Base-by-base conservation (phyloP, 768 basidiomycete genomes). In the Suillus hirtellus region DNA sequence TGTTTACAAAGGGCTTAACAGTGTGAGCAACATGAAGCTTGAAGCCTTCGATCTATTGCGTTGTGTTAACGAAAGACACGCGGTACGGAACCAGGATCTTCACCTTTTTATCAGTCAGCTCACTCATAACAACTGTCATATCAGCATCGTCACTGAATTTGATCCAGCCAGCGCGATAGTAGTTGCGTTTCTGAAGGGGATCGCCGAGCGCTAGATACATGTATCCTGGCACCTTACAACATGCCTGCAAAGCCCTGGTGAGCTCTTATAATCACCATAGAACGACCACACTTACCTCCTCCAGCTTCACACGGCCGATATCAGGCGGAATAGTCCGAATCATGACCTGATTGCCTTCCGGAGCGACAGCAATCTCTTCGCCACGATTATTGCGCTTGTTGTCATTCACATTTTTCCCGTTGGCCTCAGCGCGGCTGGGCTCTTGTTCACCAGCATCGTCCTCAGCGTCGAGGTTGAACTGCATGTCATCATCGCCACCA, bases 251-350 rank as follows among this genome's bases (percentile, higher is more conserved):
- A 67, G 27, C 49, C 44, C 60, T 58, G 64, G 24, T 43, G 3
- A 63, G 40, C 7, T 65, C 21, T 65, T 53, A 19, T 62, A 59
- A 60, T n/a, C 46, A 50, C 42, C 7, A 61, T 2, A 63, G 50
- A 60, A 59, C 53, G 14, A 37, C 2, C 37, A 47, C 17, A 76
- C 84, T 63, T 64, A 96, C 95, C 76, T 93, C 92, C 79, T 98
- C 95, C 42, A 98, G 81, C 71, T 93, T 95, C 56, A 90, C 78
- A 40, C 95, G 88, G 37, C 92, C 92, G 69, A 95, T 95, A 67
- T 95, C 92, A 31, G 95, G 95, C 54, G 95, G 95, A 66, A 97
- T 95, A 19, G 94, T 95, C 64, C 95, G 88, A 71, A 97, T 95
- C 86, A 96, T 95, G 61, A 97, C 88, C 71, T 97, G 90, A 68